Conservation (phyloP, 495 filamentous ascomycete species). For the Penicillium fimorum region DNA sequence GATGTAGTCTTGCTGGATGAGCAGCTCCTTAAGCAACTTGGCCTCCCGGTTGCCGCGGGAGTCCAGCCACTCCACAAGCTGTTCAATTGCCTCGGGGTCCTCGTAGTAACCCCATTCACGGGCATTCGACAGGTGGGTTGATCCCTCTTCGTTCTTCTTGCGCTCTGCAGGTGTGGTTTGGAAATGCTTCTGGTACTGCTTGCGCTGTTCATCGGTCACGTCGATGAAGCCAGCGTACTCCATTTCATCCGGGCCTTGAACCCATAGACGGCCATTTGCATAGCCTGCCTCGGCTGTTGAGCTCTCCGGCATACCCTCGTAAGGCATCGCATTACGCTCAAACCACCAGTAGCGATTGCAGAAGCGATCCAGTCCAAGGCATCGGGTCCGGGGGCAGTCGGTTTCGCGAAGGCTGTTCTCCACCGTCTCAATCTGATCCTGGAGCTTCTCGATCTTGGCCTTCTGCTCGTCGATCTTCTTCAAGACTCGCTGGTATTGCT, state of each 20-base stretch:
- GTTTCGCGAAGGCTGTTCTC: conserved; percentile 93
- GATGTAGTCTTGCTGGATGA: conserved; percentile 74
- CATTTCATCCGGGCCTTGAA: conserved; percentile 89
- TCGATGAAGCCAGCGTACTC: conserved; percentile 85
- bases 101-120: conserved; percentile 89
- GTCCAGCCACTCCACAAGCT: conserved; percentile 85
- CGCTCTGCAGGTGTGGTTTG: conserved; percentile 80
- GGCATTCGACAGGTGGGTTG: conserved; percentile 72
- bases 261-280: conserved; percentile 92
- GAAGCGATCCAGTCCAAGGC: conserved; percentile 89
- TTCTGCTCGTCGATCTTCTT: conserved; percentile 87
- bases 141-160: conserved; percentile 81
- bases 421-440: conserved; percentile 76
- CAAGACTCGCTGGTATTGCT: conserved; percentile 81
- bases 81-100: conserved; percentile 70
- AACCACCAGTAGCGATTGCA: conserved; percentile 99
- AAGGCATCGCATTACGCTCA: conserved; percentile 97
- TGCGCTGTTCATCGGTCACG: conserved; percentile 63
- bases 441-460: conserved; percentile 70
- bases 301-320: conserved; percentile 79
- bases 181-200: conserved; percentile 60
- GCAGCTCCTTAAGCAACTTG: conserved; percentile 81
- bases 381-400: conserved; percentile 84
- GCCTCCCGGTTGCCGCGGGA: conserved; percentile 76
- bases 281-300: conserved; percentile 85